Evolutionary conservation across 169 alveolate species (phyloP).

Genomic region (Amoebophrya sp.): DNA sequence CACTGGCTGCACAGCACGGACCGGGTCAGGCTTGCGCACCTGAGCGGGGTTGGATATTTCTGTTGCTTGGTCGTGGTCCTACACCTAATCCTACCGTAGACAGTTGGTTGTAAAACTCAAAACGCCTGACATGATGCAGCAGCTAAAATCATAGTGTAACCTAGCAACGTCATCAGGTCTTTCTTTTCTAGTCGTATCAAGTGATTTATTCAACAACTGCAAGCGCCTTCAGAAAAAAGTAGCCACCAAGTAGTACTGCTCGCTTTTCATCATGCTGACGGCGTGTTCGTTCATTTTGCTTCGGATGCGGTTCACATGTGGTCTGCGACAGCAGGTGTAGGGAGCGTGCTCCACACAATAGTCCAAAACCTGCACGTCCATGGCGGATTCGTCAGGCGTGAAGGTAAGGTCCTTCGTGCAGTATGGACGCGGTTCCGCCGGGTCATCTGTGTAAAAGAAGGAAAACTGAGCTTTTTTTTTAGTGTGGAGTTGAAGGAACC

Average conservation of each 20-base stretch:
- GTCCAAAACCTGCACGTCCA: neutral
- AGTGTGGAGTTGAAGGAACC: too few species aligned
- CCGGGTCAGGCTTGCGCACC: neutral
- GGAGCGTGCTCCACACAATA: neutral
- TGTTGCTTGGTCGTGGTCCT: too few species aligned
- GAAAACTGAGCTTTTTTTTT: too few species aligned
- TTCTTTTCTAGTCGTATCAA: too few species aligned
- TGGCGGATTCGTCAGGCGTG: neutral
- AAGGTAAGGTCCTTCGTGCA: neutral
- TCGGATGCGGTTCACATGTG: neutral
- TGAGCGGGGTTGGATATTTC: neutral
- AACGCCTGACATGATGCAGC: too few species aligned
- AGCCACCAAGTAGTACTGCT: neutral
- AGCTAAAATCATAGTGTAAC: too few species aligned
- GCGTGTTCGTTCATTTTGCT: conserved; percentile 1
- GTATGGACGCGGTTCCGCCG: neutral
- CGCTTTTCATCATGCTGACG: neutral
- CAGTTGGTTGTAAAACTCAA: too few species aligned
- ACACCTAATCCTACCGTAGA: too few species aligned
- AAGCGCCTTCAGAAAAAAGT: too few species aligned
- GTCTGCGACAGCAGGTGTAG: neutral
- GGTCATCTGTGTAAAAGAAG: too few species aligned
- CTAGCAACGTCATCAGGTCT: too few species aligned
- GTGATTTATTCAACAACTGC: too few species aligned
- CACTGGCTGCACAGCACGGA: neutral